These are phyloP conservation scores for Pseudozyma thailandica DNA, from an alignment of 1,284 basidiomycete genomes.

Conservation along the genomic window DNA sequence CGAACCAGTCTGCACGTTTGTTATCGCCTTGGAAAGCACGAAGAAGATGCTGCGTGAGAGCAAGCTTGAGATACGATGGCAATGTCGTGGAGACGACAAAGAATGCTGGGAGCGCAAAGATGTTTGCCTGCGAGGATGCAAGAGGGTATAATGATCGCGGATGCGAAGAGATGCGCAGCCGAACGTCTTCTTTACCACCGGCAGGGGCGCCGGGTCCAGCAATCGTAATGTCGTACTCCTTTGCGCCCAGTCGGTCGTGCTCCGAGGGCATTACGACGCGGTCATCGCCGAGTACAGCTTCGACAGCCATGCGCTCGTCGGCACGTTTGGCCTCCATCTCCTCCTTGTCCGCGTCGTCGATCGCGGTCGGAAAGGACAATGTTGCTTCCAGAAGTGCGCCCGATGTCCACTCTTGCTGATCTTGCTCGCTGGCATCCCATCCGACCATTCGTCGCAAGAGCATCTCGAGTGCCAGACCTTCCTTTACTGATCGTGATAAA, in stretches of 20 bases:
- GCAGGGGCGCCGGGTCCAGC: constrained; percentile 38
- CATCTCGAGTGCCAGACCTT: constrained; percentile 52
- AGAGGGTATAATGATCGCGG: constrained; percentile 70
- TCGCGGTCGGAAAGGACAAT: constrained; percentile 8
- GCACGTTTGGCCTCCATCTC: constrained; percentile 71
- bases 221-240: constrained; percentile 64
- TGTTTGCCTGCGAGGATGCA: constrained; percentile 5
- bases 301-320: constrained; percentile 77
- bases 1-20: constrained; percentile 70
- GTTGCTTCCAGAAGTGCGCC: constrained; percentile 18
- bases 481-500: constrained; percentile 23
- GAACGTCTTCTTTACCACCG: constrained; percentile 70
- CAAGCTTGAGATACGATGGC: constrained; percentile 84
- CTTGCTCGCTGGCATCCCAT: constrained; percentile 20
- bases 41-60: constrained; percentile 76
- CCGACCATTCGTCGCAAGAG: constrained; percentile 40
- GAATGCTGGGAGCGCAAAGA: constrained; percentile 74
- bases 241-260: constrained; percentile 62
- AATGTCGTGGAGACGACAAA: constrained; percentile 79
- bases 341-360: constrained; percentile 22
- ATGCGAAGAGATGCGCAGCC: constrained; percentile 77
- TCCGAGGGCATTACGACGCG: constrained; percentile 52
- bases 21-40: constrained; percentile 41
- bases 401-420: constrained; percentile 32
- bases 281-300: constrained; percentile 71